Base-by-base conservation (phyloP, 2,329 filamentous ascomycete genomes). In the Aspergillus tanneri region DNA sequence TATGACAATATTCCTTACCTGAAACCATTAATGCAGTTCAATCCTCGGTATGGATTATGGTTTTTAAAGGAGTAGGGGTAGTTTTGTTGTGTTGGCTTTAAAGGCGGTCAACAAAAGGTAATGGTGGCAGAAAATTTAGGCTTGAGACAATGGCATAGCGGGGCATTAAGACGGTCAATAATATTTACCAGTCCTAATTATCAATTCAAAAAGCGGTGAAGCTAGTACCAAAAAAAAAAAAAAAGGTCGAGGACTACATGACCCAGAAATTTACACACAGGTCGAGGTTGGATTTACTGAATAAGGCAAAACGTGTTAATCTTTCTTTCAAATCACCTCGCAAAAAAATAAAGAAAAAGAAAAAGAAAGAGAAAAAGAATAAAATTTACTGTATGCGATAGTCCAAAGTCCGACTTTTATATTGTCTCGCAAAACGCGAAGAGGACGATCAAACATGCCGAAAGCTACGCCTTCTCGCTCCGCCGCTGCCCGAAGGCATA, bases 401-500 rank as follows among this genome's bases (percentile, higher is more conserved):
- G n/a, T 30, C n/a, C 9, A 12, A 10, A 25, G n/a, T 9, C 11
- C n/a, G 18, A 32, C 12, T 21, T 12, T 23, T 22, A 4, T 4
- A 16, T 24, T 30, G 12, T 25, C 32, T 4, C 24, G 6, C 8
- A 16, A 12, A n/a, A 6, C 28, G 22, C 10, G 30, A 22, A 25
- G 18, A 28, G 42, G 41, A 16, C 14, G 19, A 40, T 16, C 19
- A 52, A 68, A 22, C 51, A 95, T 96, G 91, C 90, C 90, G 28
- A 95, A 95, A 76, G 84, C 86, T 40, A 81, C 77, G 22, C 80
- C 81, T 76, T 57, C 74, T 71, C 57, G 77, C 77, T 49, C 73
- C 68, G 57, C 82, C 78, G 66, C 61, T 49, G 77, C 77, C 52
- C 83, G 86, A 63, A 84, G 88, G 56, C 92, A 96, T 73, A 95